phyloP scores from a whole-genome alignment of 768 basidiomycete species.

The Russula vinacea region DNA sequence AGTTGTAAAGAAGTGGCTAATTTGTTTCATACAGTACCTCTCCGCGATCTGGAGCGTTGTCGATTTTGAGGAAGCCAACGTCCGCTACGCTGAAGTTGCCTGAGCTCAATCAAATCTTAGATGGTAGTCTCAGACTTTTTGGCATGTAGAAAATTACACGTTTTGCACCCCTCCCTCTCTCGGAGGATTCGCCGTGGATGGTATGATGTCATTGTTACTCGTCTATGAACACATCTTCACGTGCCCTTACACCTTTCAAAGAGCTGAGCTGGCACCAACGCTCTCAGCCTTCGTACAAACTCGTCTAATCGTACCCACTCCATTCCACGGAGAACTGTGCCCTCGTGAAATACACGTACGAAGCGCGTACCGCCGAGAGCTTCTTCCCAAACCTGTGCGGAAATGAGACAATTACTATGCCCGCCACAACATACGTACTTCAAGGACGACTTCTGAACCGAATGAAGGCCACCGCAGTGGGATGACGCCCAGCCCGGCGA shows the following conservation, averaged over 20 bases:
- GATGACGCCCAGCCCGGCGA: conserved; percentile 40
- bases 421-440: conserved; percentile 37
- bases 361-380: conserved; percentile 31
- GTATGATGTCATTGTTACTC: background rate
- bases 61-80: conserved; percentile 92
- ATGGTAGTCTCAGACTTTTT: background rate
- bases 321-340: conserved; percentile 39
- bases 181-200: background rate
- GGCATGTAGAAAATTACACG: conserved; percentile 2
- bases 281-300: conserved; percentile 39
- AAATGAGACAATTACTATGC: background rate
- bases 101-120: conserved; percentile 19
- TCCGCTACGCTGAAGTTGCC: conserved; percentile 43
- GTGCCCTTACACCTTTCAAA: conserved; percentile 31
- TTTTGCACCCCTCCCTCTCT: background rate
- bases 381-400: conserved; percentile 42
- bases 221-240: background rate
- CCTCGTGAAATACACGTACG: conserved; percentile 47
- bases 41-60: conserved; percentile 93
- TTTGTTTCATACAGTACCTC: conserved; percentile 65
- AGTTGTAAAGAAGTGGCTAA: background rate
- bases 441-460: conserved; percentile 47
- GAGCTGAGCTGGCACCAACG: conserved; percentile 39
- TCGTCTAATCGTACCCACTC: conserved; percentile 40
- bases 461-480: conserved; percentile 48